Evolutionary conservation across 371 early-diverging fungal genomes (phyloP).

Genomic region (Rhizopus arrhizus): DNA sequence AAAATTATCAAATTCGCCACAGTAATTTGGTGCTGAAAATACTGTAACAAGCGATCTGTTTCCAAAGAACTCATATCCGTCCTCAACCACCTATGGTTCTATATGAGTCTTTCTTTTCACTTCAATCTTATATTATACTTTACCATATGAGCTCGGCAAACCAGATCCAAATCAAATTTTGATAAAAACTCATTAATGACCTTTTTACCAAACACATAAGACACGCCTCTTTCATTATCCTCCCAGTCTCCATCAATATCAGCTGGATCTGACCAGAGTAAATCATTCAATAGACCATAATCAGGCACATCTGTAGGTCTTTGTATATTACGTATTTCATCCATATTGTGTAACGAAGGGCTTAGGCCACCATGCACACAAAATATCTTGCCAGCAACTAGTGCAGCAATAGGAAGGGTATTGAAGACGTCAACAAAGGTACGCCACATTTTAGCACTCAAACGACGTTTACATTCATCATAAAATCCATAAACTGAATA

Average conservation of each 20-base stretch:
- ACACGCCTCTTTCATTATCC: slow-evolving; percentile 96
- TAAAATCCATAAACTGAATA: slow-evolving; percentile 96
- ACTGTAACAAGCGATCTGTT: slow-evolving; percentile 91
- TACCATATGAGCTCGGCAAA: slow-evolving; percentile 92
- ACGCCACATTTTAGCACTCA: slow-evolving; percentile 93
- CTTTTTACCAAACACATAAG: slow-evolving; percentile 86
- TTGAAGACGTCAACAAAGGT: slow-evolving; percentile 97
- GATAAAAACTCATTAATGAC: slow-evolving; percentile 84
- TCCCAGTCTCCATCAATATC: slow-evolving; percentile 82
- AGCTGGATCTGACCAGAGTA: slow-evolving; percentile 89
- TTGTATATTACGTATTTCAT: slow-evolving; percentile 84
- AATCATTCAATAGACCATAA: slow-evolving; percentile 74
- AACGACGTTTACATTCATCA: slow-evolving; percentile 98
- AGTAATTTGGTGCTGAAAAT: slow-evolving; percentile 97
- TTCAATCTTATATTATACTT: no score
- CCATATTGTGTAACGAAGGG: slow-evolving; percentile 80
- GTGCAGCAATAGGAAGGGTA: slow-evolving; percentile 93
- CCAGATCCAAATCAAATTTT: slow-evolving; percentile 83
- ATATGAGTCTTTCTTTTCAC: neutral
- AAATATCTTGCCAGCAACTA: slow-evolving; percentile 95
- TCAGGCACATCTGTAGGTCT: slow-evolving; percentile 96
- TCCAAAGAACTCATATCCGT: slow-evolving; percentile 97
- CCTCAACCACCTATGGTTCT: slow-evolving; percentile 58
- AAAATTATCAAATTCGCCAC: slow-evolving; percentile 96
- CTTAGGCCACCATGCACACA: slow-evolving; percentile 97